These are phyloP conservation scores for Taphrina wiesneri DNA, from an alignment of 1,139 yeast genomes.

Conservation along the genomic window DNA sequence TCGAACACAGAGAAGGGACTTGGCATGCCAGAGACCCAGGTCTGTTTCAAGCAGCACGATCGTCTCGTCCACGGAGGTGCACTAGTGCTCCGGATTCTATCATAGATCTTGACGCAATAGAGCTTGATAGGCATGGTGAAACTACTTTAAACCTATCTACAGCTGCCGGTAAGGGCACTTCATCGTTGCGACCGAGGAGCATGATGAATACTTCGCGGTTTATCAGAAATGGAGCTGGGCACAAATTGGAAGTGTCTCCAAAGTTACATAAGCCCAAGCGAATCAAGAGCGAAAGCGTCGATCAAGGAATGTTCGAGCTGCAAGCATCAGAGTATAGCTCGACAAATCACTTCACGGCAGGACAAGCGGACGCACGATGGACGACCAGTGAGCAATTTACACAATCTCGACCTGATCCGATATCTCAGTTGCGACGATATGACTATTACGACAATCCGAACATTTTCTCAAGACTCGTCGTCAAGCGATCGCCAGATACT, in stretches of 20 bases:
- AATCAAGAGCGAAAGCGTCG: neutral
- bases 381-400: neutral
- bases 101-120: neutral
- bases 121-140: neutral
- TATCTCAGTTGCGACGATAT: neutral
- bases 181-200: neutral
- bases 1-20: neutral
- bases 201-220: neutral
- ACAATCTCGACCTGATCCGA: neutral
- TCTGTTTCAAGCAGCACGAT: neutral
- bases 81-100: neutral
- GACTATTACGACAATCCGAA: neutral
- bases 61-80: neutral
- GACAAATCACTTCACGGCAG: neutral
- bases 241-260: neutral
- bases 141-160: neutral
- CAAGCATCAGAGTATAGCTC: neutral
- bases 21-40: neutral
- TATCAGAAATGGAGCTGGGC: conserved; percentile 8
- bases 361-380: neutral
- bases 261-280: neutral
- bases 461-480: neutral
- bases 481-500: neutral
- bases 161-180: neutral
- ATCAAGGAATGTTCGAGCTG: neutral